Evolutionary conservation across 352 stramenopile species (phyloP).

Genomic region (Peronospora farinosa): DNA sequence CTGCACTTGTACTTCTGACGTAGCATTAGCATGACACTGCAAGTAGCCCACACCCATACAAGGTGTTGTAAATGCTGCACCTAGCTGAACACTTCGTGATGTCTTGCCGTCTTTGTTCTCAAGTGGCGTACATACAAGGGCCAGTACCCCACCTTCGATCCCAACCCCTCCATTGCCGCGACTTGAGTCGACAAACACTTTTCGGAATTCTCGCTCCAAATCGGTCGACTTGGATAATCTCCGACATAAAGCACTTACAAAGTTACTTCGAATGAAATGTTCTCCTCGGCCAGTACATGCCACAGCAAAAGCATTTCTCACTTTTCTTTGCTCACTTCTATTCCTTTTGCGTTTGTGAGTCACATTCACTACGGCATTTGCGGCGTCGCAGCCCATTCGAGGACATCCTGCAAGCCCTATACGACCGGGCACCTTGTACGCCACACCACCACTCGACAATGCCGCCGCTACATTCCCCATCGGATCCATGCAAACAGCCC

Average conservation of each 20-base stretch:
- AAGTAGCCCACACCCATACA: slow-evolving; percentile 62
- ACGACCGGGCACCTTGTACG: slow-evolving; percentile 58
- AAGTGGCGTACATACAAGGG: slow-evolving; percentile 15
- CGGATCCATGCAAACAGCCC: slow-evolving; percentile 50
- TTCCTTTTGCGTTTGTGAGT: slow-evolving; percentile 19
- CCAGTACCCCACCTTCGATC: slow-evolving; percentile 54
- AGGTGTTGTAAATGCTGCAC: slow-evolving; percentile 54
- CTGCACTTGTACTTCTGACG: slow-evolving; percentile 34
- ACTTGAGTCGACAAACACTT: slow-evolving; percentile 29
- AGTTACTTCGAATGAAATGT: slow-evolving; percentile 51
- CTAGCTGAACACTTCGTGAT: slow-evolving; percentile 32
- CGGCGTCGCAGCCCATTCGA: slow-evolving; percentile 48
- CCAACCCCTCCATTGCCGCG: slow-evolving; percentile 30
- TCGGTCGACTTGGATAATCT: slow-evolving; percentile 23
- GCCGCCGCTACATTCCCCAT: slow-evolving; percentile 48
- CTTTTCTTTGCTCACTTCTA: slow-evolving; percentile 2
- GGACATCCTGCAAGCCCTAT: slow-evolving; percentile 63
- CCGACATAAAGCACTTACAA: slow-evolving; percentile 30
- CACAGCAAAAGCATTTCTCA: slow-evolving; percentile 41
- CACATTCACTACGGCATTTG: slow-evolving; percentile 18
- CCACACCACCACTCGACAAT: slow-evolving; percentile 59
- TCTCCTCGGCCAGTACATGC: slow-evolving; percentile 61
- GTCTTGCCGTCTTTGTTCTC: neutral
- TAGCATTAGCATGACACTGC: slow-evolving; percentile 13
- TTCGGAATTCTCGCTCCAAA: slow-evolving; percentile 29